Percentiles rank a stretch among this genome's conserved stretches.
Evolutionary conservation across 495 filamentous ascomycete genomes (phyloP).

Genomic region (Umbilicaria muhlenbergii): DNA sequence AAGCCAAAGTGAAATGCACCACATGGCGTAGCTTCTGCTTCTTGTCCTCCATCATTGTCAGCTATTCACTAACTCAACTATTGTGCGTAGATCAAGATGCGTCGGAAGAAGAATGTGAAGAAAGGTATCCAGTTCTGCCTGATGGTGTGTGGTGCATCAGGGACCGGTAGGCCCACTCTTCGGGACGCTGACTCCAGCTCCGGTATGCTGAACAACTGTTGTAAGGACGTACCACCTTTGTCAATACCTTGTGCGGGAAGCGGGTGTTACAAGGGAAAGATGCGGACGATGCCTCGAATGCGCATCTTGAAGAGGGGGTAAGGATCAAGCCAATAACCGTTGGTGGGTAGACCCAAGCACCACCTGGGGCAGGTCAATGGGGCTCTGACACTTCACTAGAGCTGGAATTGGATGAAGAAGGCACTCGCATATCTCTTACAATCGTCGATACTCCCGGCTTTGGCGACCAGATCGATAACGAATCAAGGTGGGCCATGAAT

Average conservation of each 20-base stretch:
- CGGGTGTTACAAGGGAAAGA: slow-evolving; percentile 78
- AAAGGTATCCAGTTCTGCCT: slow-evolving; percentile 99
- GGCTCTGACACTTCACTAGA: slow-evolving; percentile 34
- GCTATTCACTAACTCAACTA: too few species aligned
- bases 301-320: slow-evolving; percentile 90
- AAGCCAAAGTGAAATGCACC: too few species aligned
- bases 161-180: slow-evolving; percentile 58
- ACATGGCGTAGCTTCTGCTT: slow-evolving; percentile 10
- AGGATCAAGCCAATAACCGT: slow-evolving; percentile 97
- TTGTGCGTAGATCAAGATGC: slow-evolving; percentile 63
- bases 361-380: neutral
- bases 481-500: slow-evolving; percentile 60
- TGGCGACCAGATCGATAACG: slow-evolving; percentile 98
- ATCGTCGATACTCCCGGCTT: slow-evolving; percentile 98
- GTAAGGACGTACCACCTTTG: slow-evolving; percentile 89
- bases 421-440: slow-evolving; percentile 91
- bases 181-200: neutral
- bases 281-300: slow-evolving; percentile 70
- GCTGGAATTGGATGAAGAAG: slow-evolving; percentile 93
- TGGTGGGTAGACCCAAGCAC: slow-evolving; percentile 41
- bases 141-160: slow-evolving; percentile 99
- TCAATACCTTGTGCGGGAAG: slow-evolving; percentile 97
- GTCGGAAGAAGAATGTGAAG: slow-evolving; percentile 99
- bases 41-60: too few species aligned
- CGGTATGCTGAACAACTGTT: neutral